Base-by-base conservation (phyloP, 2,329 filamentous ascomycete genomes). In the Teratosphaeriaceae sp. region DNA sequence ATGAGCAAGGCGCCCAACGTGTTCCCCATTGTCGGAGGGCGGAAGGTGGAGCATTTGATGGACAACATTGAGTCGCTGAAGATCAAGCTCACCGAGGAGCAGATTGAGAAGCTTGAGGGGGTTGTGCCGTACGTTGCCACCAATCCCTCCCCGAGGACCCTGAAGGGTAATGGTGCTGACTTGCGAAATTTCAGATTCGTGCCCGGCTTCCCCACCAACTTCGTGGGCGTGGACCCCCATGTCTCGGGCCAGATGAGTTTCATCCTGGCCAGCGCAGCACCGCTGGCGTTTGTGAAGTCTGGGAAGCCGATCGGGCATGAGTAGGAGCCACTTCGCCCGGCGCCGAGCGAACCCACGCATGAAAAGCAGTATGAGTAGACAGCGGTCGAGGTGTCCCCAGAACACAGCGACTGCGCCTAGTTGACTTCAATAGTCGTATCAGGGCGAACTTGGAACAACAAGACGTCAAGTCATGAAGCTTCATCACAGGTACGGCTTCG, bases 21-120 rank as follows among this genome's bases (percentile, higher is more conserved):
- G 11, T 86, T 85, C 57, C 85, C 85, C 1, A 79, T 88, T 30
- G 70, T 87, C 4, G 84, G 84, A 9, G 80, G 81, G 0, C 73
- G 83, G 9, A 87, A 80, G 53, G 62, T 85, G 8, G 77, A 82
- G 38, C 83, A 88, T 57, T 66, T 89, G 29, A 75, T 80, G 57
- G 72, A 71, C 44, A 88, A 87, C 55, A 82, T 88, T 50, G 75
- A 82, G 54, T 81, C 82, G 0, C 68, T 89, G 27, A 71, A 68
- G 1, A 65, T 88, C 30, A 65, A 72, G 42, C 66, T 89, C 27
- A 74, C 67, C 0, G 59, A 69, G 0, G 72, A 82, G 46, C 81
- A 89, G 31, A 75, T 88, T 20, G 64, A 75, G 27, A 74, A 80
- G 52, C 79, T 88, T 45, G 84, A 88, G 46, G 66, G 56, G 5